Evolutionary conservation across 176 grass and related monocot genomes (phyloP), one percentile per base, ranked within the genome.

Genomic region (Carex myosuroides): DNA sequence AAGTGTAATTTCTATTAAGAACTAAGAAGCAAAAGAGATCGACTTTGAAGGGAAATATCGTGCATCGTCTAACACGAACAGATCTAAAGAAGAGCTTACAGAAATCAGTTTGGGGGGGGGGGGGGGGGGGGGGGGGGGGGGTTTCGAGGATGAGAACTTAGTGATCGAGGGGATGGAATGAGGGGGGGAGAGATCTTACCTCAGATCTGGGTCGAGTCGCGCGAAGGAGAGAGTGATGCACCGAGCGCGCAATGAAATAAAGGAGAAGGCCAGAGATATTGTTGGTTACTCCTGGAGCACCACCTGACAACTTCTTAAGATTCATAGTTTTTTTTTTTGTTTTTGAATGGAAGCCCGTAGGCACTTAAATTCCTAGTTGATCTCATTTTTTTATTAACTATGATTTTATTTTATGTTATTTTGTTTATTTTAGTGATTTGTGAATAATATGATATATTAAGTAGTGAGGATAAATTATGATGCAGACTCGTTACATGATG

Each of bases 151-250:
- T 16, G 20, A 30, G 18, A 73, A 2, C 14, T 37, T 3, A 29
- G 29, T 29, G 59, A 62, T 52, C 6, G 59, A 18, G 42, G 14
- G 14, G 5, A 26, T 1, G 0, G 14, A 58, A 24, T 4, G 68
- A 54, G 41, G 17, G 22, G 3, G 22, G 3, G 66, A n/a, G 22
- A 70, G 78, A 53, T n/a, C 79, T 79, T 78, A 85, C 88, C 88
- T 89, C 68, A 89, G 88, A 89, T 89, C 88, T 73, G 88, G 35
- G 67, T 60, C 30, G 54, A 83, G n/a, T 65, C 48, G 30, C 54
- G 46, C 50, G 20, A 59, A 77, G 48, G 4, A 70, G 29, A 59
- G 44, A 66, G 39, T 10, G 26, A 32, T 33, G 33, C 13, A 67
- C 30, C 30, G 74, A 57, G 77, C 30, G 85, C 58, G 74, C 75